Conservation (phyloP, 306 rosid genomes). For the Bauhinia variegata region DNA sequence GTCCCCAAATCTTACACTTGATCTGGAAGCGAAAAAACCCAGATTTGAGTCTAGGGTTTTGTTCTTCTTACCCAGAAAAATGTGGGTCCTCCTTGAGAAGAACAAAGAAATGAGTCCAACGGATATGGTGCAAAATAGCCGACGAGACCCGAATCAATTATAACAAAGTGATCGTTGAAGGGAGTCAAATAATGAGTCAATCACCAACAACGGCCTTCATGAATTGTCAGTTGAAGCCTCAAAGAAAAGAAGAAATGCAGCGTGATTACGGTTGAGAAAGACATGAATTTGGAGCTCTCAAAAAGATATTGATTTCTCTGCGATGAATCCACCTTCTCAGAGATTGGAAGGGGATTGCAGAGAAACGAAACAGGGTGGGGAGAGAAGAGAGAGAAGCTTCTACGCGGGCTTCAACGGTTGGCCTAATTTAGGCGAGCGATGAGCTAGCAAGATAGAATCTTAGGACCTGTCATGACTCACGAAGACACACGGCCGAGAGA, state of each 20-base stretch:
- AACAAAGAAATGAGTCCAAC: slow-evolving; percentile 20
- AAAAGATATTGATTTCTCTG: slow-evolving; percentile 2
- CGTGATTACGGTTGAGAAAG: neutral
- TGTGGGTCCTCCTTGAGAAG: neutral
- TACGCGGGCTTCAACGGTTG: slow-evolving; percentile 71
- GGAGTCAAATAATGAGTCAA: neutral
- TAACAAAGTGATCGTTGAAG: neutral
- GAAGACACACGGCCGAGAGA: neutral
- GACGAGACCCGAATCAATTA: neutral
- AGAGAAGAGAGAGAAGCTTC: slow-evolving; percentile 1
- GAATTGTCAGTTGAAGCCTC: neutral
- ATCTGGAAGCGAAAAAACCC: neutral
- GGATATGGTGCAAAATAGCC: neutral
- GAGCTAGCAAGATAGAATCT: slow-evolving; percentile 46
- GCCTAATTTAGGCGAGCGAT: slow-evolving; percentile 57
- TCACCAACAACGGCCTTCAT: too few species aligned
- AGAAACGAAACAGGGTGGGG: slow-evolving; percentile 4
- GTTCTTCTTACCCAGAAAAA: neutral
- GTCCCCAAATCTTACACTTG: slow-evolving; percentile 32
- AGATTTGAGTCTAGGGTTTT: slow-evolving; percentile 32
- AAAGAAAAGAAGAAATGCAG: too few species aligned
- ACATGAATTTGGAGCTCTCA: slow-evolving; percentile 26
- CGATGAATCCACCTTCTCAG: slow-evolving; percentile 47
- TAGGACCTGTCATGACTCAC: slow-evolving; percentile 38
- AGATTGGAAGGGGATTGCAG: slow-evolving; percentile 35